These are phyloP conservation scores for Blepharisma stoltei DNA, from an alignment of 73 alveolate genomes.

Conservation along the genomic window DNA sequence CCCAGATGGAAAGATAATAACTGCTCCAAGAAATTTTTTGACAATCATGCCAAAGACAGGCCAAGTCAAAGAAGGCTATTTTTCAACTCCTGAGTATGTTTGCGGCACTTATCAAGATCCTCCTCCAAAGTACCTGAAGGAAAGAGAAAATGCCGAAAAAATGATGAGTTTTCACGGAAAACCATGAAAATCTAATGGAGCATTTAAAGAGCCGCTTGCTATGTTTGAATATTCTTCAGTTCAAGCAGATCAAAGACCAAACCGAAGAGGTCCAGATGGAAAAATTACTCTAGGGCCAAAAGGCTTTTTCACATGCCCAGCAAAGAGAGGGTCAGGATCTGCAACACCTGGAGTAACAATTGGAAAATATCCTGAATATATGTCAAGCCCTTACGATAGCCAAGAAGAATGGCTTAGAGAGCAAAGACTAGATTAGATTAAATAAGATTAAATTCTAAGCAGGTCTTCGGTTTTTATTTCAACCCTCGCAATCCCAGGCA, in stretches of 20 bases:
- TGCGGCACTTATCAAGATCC: conserved; percentile 19
- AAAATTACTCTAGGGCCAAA: not conserved
- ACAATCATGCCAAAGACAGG: not conserved
- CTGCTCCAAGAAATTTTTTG: not conserved
- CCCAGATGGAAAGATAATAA: conserved; percentile 3
- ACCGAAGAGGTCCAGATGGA: not conserved
- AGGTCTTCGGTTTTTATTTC: no score
- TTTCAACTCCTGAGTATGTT: conserved; percentile 1
- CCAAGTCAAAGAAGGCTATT: not conserved
- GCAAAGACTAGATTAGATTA: no score
- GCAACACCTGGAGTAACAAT: conserved; percentile 22
- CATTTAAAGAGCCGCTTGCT: not conserved
- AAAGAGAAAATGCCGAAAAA: not conserved
- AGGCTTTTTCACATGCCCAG: conserved; percentile 20
- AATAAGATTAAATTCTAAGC: no score
- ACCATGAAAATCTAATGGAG: conserved; percentile 10
- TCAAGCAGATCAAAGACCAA: not conserved
- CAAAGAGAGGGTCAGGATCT: conserved; percentile 26
- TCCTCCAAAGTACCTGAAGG: not conserved
- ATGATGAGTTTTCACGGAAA: not conserved
- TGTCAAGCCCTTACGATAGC: conserved; percentile 2
- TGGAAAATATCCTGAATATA: conserved; percentile 15
- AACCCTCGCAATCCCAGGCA: no score
- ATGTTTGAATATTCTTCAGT: not conserved
- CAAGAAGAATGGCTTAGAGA: conserved; percentile 14